Evolutionary conservation across 2,329 filamentous ascomycete species (phyloP).

Genomic region (Trichoderma cornu-damae): DNA sequence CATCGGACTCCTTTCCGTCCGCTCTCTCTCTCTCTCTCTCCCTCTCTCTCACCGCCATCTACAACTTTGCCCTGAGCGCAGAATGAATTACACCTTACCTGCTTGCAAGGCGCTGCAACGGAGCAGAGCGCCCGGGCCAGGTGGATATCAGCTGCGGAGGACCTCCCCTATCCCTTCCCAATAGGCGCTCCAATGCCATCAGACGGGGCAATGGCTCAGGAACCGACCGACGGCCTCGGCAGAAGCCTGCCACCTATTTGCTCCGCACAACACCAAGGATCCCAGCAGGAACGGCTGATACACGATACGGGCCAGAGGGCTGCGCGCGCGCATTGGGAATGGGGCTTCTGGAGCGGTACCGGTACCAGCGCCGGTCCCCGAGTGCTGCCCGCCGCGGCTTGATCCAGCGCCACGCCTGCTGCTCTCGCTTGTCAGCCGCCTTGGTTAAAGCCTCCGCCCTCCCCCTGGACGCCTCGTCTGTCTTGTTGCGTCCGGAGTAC

Average conservation of each 20-base stretch:
- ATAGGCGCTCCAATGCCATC: not conserved
- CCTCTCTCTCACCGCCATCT: constrained; percentile 14
- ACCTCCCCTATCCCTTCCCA: not conserved
- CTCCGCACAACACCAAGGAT: too few relatives aligned
- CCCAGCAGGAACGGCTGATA: not conserved
- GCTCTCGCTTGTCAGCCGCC: constrained; percentile 1
- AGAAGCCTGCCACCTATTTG: not conserved
- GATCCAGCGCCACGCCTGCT: too few relatives aligned
- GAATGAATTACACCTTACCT: too few relatives aligned
- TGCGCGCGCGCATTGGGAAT: not conserved
- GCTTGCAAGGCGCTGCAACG: too few relatives aligned
- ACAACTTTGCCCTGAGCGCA: not conserved
- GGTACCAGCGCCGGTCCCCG: not conserved
- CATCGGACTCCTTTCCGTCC: constrained; percentile 6
- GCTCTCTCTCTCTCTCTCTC: too few relatives aligned
- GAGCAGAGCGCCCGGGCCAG: not conserved
- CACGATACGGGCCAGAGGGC: too few relatives aligned
- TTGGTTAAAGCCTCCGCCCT: not conserved
- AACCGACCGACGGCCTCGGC: not conserved
- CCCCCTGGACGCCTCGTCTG: constrained; percentile 1
- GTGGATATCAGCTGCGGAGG: not conserved
- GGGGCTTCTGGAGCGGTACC: not conserved
- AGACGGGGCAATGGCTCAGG: not conserved
- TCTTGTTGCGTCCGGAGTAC: not conserved
- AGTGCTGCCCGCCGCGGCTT: not conserved